A percentile compares a stretch with the other conserved stretches of the same genome.
phyloP scores from a whole-genome alignment of 306 rosid genomes.

The Medicago ruthenica region DNA sequence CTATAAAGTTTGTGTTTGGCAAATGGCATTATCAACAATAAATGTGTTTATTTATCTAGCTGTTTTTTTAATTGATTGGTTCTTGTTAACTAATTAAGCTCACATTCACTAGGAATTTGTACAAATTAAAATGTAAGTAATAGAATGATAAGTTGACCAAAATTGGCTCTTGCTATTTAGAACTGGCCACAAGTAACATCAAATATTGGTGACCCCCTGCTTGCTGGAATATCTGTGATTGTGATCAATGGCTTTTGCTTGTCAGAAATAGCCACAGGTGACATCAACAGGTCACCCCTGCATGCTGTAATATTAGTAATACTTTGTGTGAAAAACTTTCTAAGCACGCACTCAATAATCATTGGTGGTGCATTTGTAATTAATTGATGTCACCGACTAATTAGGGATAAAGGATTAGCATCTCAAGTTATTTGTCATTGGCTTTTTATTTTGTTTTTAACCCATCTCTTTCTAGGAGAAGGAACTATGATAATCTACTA shows the following conservation, averaged over 20 bases:
- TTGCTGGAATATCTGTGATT: conserved; percentile 33
- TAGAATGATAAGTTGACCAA: conserved; percentile 19
- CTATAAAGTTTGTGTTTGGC: background rate
- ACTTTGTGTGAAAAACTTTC: conserved; percentile 4
- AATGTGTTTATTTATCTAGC: background rate
- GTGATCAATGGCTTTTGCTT: conserved; percentile 18
- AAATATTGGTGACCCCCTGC: conserved; percentile 26
- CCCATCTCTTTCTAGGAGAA: too few species aligned
- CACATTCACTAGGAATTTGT: background rate
- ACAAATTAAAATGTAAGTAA: conserved; percentile 7
- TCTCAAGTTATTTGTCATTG: background rate
- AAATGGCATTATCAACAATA: conserved; percentile 20
- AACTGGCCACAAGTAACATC: conserved; percentile 19
- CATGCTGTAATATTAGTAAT: background rate
- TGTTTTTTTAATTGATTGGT: background rate
- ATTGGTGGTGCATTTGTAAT: background rate
- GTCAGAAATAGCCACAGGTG: background rate
- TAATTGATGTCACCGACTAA: background rate
- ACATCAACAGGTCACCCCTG: conserved; percentile 20
- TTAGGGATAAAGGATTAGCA: background rate
- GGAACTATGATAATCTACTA: too few species aligned
- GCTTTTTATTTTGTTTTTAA: background rate
- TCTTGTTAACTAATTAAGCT: conserved; percentile 27
- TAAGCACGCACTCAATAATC: conserved; percentile 13
- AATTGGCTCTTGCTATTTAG: conserved; percentile 23